Percentiles rank a stretch among this genome's conserved stretches.
Conservation (phyloP, 2,329 filamentous ascomycete species). For the Elsinoe ampelina region DNA sequence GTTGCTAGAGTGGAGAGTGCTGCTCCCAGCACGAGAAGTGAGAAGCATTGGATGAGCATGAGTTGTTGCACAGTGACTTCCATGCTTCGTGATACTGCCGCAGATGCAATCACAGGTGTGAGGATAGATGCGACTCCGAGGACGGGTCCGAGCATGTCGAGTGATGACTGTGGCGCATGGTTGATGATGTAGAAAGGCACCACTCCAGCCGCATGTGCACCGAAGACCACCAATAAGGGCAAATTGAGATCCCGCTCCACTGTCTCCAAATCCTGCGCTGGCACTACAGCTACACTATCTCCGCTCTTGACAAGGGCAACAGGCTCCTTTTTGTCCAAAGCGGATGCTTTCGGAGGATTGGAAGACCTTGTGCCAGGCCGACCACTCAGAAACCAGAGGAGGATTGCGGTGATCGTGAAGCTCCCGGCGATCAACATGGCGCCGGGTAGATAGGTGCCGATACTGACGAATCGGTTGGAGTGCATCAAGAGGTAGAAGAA, state of each 20-base stretch:
- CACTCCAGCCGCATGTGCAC: conserved; percentile 65
- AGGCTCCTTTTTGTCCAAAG: conserved; percentile 27
- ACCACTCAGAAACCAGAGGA: conserved; percentile 86
- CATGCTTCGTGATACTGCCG: conserved; percentile 27
- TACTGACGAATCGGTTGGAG: conserved; percentile 87
- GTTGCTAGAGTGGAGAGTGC: conserved; percentile 88
- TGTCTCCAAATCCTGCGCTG: conserved; percentile 29
- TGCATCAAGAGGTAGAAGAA: conserved; percentile 98
- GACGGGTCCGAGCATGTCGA: conserved; percentile 7
- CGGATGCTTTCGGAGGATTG: conserved; percentile 28
- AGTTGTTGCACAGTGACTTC: conserved; percentile 59
- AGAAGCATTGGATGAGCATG: conserved; percentile 78
- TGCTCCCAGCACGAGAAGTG: conserved; percentile 83
- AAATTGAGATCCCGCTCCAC: conserved; percentile 59
- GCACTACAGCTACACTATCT: conserved; percentile 30
- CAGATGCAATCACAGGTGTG: conserved; percentile 26
- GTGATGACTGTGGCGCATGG: conserved; percentile 9
- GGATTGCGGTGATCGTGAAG: conserved; percentile 91
- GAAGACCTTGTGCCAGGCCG: conserved; percentile 22
- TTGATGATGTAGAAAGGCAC: conserved; percentile 84
- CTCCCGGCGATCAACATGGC: conserved; percentile 95
- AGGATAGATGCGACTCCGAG: conserved; percentile 13
- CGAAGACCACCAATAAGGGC: conserved; percentile 63
- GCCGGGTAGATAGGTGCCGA: conserved; percentile 91
- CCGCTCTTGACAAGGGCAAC: conserved; percentile 31